Conservation (phyloP, 306 rosid species). For the Mucuna pruriens region DNA sequence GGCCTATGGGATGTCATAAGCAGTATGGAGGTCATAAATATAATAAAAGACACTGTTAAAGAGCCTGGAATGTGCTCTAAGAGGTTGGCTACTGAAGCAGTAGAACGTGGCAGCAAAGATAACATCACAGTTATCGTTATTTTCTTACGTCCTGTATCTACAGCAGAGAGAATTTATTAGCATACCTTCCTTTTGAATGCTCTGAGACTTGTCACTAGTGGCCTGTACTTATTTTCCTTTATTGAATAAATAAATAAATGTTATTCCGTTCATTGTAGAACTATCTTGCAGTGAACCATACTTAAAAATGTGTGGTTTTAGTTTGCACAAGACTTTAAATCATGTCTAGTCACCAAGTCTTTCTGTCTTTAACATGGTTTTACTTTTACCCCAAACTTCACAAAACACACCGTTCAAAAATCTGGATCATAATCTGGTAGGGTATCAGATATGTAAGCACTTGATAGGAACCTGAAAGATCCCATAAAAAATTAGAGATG, state of each 20-base stretch:
- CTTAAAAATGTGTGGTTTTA: background rate
- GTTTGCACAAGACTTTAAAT: background rate
- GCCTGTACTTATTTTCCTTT: background rate
- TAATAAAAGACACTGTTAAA: conserved; percentile 82
- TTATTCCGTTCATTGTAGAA: background rate
- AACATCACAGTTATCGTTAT: conserved; percentile 85
- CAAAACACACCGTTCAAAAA: background rate
- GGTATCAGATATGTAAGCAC: background rate
- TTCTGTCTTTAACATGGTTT: background rate
- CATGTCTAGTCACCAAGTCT: background rate
- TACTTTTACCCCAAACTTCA: background rate
- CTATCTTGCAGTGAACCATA: background rate
- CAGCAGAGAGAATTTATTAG: conserved; percentile 91
- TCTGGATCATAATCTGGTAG: background rate
- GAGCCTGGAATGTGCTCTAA: conserved; percentile 96
- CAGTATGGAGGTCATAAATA: conserved; percentile 67
- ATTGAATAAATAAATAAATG: background rate
- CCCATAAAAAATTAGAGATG: no score
- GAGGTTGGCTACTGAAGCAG: conserved; percentile 91
- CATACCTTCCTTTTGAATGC: conserved; percentile 3
- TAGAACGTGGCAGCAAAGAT: conserved; percentile 88
- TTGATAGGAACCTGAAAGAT: no score
- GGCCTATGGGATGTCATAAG: conserved; percentile 92
- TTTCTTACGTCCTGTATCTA: conserved; percentile 77
- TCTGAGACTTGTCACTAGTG: background rate